Evolutionary conservation across 176 grass and related monocot species (phyloP), one percentile per base, ranked within the genome.

Genomic region (Sorghum bicolor): DNA sequence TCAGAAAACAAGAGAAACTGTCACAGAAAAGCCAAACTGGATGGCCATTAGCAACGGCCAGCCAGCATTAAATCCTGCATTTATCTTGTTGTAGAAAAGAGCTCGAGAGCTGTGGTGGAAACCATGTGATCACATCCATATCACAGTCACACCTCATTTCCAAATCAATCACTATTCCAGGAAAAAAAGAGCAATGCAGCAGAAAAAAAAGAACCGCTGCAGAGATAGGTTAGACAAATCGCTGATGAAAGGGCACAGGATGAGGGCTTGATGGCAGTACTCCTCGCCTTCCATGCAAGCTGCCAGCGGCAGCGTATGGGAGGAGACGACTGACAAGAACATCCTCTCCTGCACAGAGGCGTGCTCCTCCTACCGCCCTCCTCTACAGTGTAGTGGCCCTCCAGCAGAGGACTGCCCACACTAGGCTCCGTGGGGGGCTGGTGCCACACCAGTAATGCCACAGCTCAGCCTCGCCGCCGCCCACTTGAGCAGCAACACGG

Each of bases 21-120:
- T 80, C 37, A 84, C 87, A 89, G 82, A 84, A 89, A 75, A 89
- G 87, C 87, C 87, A 89, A 89, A 89, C 87, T 80, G 76, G 75
- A 33, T 6, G 63, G 45, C 70, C 76, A 89, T 75, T n/a, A 5
- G 22, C 26, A 8, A 38, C 60, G 62, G 77, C 82, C 76, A 40
- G 37, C 82, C 76, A 89, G 87, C 87, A 89, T 84, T 89, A 89
- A 69, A 89, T 89, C 76, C 87, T 84, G 82, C 2, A 17, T 10
- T 65, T 7, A 3, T 5, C 25, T 75, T 13, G 1, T 5, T 61
- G 8, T 58, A 60, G 87, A 75, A 75, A 89, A 80, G 70, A 39
- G 87, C 76, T 24, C 15, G 1, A 75, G 25, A 4, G 82, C 74
- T 17, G 30, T 8, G 39, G 78, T 25, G 33, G 16, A 19, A 37